These are phyloP conservation scores for Adansonia rubrostipa DNA, from an alignment of 441 rosid genomes.

Conservation along the genomic window DNA sequence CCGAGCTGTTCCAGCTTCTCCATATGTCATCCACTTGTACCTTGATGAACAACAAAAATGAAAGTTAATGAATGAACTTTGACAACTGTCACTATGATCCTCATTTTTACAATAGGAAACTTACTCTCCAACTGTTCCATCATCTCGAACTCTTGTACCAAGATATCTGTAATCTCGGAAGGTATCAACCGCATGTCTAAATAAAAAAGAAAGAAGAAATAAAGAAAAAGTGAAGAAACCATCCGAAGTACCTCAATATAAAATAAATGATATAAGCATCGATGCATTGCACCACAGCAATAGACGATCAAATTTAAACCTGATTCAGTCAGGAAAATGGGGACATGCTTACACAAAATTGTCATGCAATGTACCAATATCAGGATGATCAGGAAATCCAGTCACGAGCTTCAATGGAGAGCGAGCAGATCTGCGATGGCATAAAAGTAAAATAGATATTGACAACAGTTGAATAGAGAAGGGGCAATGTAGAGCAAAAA, in stretches of 20 bases:
- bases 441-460: slow-evolving; percentile 18
- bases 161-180: slow-evolving; percentile 87
- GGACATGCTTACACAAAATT: slow-evolving; percentile 78
- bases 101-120: slow-evolving; percentile 35
- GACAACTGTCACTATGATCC: slow-evolving; percentile 20
- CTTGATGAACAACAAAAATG: slow-evolving; percentile 38
- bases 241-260: slow-evolving; percentile 19
- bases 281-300: not conserved
- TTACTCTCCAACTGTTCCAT: slow-evolving; percentile 99
- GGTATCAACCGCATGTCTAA: slow-evolving; percentile 77
- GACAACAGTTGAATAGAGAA: slow-evolving; percentile 9
- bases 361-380: slow-evolving; percentile 89
- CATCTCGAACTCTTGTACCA: slow-evolving; percentile 84
- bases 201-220: slow-evolving; percentile 17
- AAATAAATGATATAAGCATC: not conserved
- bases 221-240: slow-evolving; percentile 24
- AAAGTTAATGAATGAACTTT: slow-evolving; percentile 23
- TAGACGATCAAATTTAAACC: slow-evolving; percentile 16
- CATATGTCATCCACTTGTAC: slow-evolving; percentile 99
- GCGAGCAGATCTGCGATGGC: slow-evolving; percentile 66
- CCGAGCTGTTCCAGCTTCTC: slow-evolving; percentile 94
- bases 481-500: slow-evolving; percentile 20
- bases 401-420: slow-evolving; percentile 82
- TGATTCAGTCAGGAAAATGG: slow-evolving; percentile 24
- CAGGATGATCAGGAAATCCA: slow-evolving; percentile 88